These are phyloP conservation scores for Coemansia sp. DNA, from an alignment of 192 early-diverging fungal species.

Conservation along the genomic window DNA sequence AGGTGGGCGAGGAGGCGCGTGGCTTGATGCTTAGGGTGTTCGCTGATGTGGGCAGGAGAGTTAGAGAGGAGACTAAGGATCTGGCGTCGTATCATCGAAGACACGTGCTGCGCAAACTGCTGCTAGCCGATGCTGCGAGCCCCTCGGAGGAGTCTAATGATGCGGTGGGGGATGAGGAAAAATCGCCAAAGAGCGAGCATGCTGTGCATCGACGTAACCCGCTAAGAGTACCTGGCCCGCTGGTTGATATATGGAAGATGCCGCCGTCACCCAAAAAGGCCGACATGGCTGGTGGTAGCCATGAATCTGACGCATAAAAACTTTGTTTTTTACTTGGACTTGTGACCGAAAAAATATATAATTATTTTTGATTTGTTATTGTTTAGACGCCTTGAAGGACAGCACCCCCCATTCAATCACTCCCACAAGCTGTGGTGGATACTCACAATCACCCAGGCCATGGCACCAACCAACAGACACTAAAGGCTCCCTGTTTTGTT, in stretches of 20 bases:
- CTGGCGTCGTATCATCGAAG: slow-evolving; percentile 45
- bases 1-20: slow-evolving; percentile 24
- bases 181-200: neutral
- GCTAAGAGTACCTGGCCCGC: slow-evolving; percentile 36
- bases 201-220: slow-evolving; percentile 28
- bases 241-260: slow-evolving; percentile 49
- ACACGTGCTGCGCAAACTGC: slow-evolving; percentile 40
- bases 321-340: neutral
- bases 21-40: slow-evolving; percentile 28
- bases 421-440: neutral
- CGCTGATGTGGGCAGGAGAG: slow-evolving; percentile 30
- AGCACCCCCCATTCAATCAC: no score
- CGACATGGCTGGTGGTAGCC: neutral
- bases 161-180: neutral
- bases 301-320: neutral
- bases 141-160: neutral
- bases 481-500: neutral
- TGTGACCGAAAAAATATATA: no score
- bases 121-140: slow-evolving; percentile 12
- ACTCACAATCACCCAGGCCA: neutral
- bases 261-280: slow-evolving; percentile 8
- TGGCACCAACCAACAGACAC: neutral
- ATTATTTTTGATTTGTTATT: neutral
- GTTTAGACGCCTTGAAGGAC: neutral
- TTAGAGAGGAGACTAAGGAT: slow-evolving; percentile 43